A percentile compares a stretch with the other conserved stretches of the same genome.
Evolutionary conservation across 106 monocot genomes (phyloP).

Genomic region (Dendrobium nobile): DNA sequence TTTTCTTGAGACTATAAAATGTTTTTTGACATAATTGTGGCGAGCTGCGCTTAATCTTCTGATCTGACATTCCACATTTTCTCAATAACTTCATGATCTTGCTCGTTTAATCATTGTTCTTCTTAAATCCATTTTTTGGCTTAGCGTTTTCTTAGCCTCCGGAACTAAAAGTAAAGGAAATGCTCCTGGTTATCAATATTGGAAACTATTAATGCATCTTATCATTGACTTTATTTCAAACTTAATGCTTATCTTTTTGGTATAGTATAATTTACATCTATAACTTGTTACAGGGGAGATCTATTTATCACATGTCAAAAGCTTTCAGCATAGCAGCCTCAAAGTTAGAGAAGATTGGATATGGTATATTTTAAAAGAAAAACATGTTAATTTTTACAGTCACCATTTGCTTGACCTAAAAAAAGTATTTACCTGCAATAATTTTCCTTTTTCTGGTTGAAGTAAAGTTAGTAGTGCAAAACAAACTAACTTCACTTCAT

Average conservation of each 20-base stretch:
- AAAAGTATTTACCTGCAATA: neutral
- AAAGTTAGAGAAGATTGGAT: slow-evolving; percentile 92
- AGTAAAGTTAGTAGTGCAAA: neutral
- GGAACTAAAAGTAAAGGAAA: neutral
- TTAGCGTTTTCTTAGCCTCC: neutral
- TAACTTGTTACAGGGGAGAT: slow-evolving; percentile 47
- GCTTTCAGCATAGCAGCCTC: slow-evolving; percentile 77
- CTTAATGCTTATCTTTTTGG: neutral
- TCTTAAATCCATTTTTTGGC: neutral
- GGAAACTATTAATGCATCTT: neutral
- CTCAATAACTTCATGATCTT: neutral
- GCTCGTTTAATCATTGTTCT: neutral
- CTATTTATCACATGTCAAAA: slow-evolving; percentile 91
- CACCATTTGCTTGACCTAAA: neutral
- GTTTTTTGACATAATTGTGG: neutral
- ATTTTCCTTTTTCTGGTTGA: neutral
- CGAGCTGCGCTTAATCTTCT: neutral
- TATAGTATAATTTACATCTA: neutral
- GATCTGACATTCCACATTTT: neutral
- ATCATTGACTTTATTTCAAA: neutral
- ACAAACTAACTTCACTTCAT: neutral
- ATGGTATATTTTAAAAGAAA: slow-evolving; percentile 43
- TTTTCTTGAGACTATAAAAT: neutral
- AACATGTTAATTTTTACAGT: neutral
- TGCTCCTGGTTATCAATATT: neutral